Conservation (phyloP, 2,329 filamentous ascomycete genomes). For the Aschersonia sp. region DNA sequence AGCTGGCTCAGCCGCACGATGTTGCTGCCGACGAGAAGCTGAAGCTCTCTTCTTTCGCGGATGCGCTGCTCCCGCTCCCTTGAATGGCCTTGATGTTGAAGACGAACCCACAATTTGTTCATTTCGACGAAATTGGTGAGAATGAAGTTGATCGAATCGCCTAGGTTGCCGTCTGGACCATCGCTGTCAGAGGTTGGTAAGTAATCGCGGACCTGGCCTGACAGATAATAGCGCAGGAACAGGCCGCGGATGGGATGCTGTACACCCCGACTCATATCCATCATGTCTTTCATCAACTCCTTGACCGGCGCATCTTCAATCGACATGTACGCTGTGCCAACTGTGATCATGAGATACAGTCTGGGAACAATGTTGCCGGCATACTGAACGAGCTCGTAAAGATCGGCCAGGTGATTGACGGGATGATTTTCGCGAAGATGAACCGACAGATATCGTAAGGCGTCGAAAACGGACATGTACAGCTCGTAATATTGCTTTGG, state of each 20-base stretch:
- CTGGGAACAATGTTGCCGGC: slow-evolving; percentile 94
- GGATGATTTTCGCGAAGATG: slow-evolving; percentile 96
- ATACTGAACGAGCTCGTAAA: slow-evolving; percentile 97
- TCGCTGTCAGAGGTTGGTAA: slow-evolving; percentile 72
- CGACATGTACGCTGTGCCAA: slow-evolving; percentile 97
- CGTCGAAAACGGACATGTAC: slow-evolving; percentile 98
- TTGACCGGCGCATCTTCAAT: slow-evolving; percentile 97
- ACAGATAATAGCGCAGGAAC: slow-evolving; percentile 91
- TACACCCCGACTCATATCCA: slow-evolving; percentile 98
- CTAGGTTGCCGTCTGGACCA: slow-evolving; percentile 85
- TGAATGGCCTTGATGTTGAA: slow-evolving; percentile 96
- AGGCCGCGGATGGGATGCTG: slow-evolving; percentile 92
- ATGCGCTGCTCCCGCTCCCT: slow-evolving; percentile 86
- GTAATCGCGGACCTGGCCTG: slow-evolving; percentile 82
- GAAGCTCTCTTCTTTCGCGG: slow-evolving; percentile 86
- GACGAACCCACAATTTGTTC: slow-evolving; percentile 97
- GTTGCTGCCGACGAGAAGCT: slow-evolving; percentile 91
- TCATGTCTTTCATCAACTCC: slow-evolving; percentile 99
- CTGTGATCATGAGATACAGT: slow-evolving; percentile 97
- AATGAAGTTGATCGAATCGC: slow-evolving; percentile 96
- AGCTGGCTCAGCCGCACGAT: slow-evolving; percentile 88
- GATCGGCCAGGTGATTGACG: slow-evolving; percentile 90
- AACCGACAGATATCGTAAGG: slow-evolving; percentile 86
- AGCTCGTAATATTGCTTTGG: slow-evolving; percentile 99
- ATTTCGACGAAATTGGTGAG: slow-evolving; percentile 99